Percentiles rank a stretch among this genome's conserved stretches.
Evolutionary conservation across 192 early-diverging fungal species (phyloP).

Genomic region (Fimicolochytrium jonesii): DNA sequence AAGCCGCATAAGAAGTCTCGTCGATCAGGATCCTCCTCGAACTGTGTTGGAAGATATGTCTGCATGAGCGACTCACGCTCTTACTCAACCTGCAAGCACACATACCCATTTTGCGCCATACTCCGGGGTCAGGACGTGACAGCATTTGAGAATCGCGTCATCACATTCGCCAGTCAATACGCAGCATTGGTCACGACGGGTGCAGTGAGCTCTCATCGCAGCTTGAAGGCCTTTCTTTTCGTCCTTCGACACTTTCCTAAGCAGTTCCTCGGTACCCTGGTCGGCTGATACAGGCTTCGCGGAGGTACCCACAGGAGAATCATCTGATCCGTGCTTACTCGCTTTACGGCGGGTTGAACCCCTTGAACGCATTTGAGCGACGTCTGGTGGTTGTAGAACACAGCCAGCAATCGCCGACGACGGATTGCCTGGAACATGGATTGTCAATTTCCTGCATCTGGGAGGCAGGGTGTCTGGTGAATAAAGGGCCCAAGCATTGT

Average conservation of each 20-base stretch:
- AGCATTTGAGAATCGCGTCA: conserved; percentile 2
- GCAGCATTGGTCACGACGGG: conserved; percentile 11
- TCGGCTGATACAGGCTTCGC: not conserved
- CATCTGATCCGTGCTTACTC: not conserved
- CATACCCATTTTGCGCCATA: not conserved
- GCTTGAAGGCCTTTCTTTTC: not conserved
- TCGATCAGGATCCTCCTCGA: not conserved
- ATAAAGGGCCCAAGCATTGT: not conserved
- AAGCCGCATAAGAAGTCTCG: not conserved
- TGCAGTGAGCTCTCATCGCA: not conserved
- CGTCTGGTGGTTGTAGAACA: not conserved
- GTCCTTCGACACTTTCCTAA: not conserved
- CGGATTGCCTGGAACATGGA: not conserved
- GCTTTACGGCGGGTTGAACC: not conserved
- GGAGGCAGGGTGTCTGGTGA: not conserved
- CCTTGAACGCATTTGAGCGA: not conserved
- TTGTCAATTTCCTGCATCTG: not conserved
- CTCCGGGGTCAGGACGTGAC: not conserved
- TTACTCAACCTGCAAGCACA: not conserved
- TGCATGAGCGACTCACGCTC: not conserved
- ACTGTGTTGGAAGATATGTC: too few relatives aligned
- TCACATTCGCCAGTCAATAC: conserved; percentile 11
- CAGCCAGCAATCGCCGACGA: not conserved
- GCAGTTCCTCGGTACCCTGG: not conserved
- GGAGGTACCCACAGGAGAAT: not conserved